Percentiles rank a stretch among this genome's conserved stretches.
These are phyloP conservation scores for Termitomyces sp. DNA, from an alignment of 768 basidiomycete species.

Conservation along the genomic window DNA sequence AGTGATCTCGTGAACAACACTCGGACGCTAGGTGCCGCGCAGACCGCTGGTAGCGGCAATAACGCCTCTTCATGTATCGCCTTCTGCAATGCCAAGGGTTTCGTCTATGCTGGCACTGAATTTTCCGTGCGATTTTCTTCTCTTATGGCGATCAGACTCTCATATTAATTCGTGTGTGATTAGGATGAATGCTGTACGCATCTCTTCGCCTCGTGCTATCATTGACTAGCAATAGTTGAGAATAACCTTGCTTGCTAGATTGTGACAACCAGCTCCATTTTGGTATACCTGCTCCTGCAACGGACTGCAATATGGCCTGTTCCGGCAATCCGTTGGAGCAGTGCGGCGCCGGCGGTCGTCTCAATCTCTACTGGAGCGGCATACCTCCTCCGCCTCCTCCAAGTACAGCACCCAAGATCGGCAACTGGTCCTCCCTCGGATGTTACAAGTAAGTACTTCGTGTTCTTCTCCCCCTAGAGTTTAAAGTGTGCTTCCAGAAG, in stretches of 20 bases:
- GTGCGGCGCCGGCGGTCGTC: conserved; percentile 58
- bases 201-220: conserved; percentile 11
- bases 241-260: conserved; percentile 34
- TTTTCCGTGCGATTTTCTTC: conserved; percentile 31
- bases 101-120: conserved; percentile 69
- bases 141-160: background rate
- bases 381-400: conserved; percentile 53
- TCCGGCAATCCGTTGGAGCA: conserved; percentile 52
- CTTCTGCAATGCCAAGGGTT: conserved; percentile 45
- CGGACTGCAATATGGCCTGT: conserved; percentile 64
- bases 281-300: conserved; percentile 37
- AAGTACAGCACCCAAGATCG: conserved; percentile 47
- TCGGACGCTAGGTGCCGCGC: conserved; percentile 54
- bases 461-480: conserved; percentile 8
- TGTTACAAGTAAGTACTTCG: conserved; percentile 57
- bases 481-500: conserved; percentile 24
- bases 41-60: conserved; percentile 50
- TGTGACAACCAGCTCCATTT: conserved; percentile 57
- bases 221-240: background rate
- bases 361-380: conserved; percentile 68
- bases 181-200: conserved; percentile 52
- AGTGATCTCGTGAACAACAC: conserved; percentile 52
- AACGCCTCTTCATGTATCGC: conserved; percentile 52
- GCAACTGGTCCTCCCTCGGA: conserved; percentile 69
- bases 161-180: background rate